Evolutionary conservation across 2,329 filamentous ascomycete genomes (phyloP), one percentile per base, ranked within the genome.

Genomic region (Calonectria naviculata): DNA sequence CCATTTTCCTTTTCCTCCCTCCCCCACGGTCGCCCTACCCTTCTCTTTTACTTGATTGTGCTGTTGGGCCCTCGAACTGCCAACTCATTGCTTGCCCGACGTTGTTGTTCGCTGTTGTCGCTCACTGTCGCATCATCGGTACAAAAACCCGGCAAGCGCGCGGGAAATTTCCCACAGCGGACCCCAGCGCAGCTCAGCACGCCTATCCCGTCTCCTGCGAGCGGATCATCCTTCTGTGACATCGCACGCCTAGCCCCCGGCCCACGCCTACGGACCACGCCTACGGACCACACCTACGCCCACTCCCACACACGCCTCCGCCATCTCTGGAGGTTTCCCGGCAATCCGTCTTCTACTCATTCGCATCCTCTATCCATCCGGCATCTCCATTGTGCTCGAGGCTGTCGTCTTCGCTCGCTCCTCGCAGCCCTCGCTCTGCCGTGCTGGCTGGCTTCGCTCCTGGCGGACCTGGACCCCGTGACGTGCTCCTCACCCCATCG

Each of bases 401-500:
- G 71, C 68, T 74, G 54, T 76, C 70, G 52, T 72, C 70, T 70
- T 67, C 56, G 61, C 47, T 64, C 67, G 66, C 75, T 74, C 72
- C 66, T 66, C 71, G 65, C 69, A 64, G 65, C 71, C 71, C 65
- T 62, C 71, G 62, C 62, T 58, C 70, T 61, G 65, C 61, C 69
- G 67, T 77, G 58, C 71, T 71, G 69, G 60, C 68, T 71, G 72
- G 70, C 70, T 65, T 72, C 65, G 71, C 71, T 72, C 67, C 71
- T 61, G 61, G 72, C 68, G 70, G 73, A 75, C 75, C 74, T 75
- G 67, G 74, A 75, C 76, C 73, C 72, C 70, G 75, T 77, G 75
- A 77, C 76, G 75, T 78, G 76, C 76, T 71, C 70, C 74, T 77
- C 73, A 76, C 74, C 74, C 75, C 75, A 75, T 78, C 76, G 70